Base-by-base conservation (phyloP, 352 stramenopile species). In the Phytopythium cucurbitacearum region DNA sequence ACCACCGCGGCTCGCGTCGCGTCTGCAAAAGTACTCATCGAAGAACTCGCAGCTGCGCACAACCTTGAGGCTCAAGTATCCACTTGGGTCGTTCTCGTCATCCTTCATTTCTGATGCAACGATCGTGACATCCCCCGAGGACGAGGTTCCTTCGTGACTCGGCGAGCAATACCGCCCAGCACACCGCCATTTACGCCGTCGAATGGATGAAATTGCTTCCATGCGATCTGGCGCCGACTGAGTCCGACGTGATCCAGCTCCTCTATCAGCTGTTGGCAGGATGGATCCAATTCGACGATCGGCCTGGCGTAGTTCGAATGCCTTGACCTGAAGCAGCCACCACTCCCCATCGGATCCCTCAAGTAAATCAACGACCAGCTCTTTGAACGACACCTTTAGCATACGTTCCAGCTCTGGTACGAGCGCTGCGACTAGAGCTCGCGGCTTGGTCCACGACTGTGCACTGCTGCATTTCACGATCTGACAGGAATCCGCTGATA, bases 291-390 rank as follows among this genome's bases (percentile, higher is more conserved):
- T 33, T 40, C 53, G 47, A 4, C 50, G 52, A 15, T 28, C 44
- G 33, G 60, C 59, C 45, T 59, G 59, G 43, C 54, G 51, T 10
- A 65, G 39, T 10, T 76, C 67, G 38, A 92, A 88, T 2, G 77
- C 73, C 48, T 92, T 88, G 7, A 92, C 63, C 51, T 92, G 80
- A 7, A 89, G 53, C 7, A 88, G 41, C 77, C 78, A 86, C 80
- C 80, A 90, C 28, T 44, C 38, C 4, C 82, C 78, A 44, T 65
- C 50, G 2, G 33, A 41, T 40, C 84, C 73, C 54, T 92, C 76
- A 0, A 83, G 40, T 28, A 90, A 56, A 61, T 90, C 81, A 15
- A 85, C 40, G 7, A 74, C 76, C 3, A 90, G 35, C 50, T 85
- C 70, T 5, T 42, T 64, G 16, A 91, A 71, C 9, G 67, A 66